Base-by-base conservation (phyloP, 2,329 filamentous ascomycete species). In the Mycosphaerella arachidis region DNA sequence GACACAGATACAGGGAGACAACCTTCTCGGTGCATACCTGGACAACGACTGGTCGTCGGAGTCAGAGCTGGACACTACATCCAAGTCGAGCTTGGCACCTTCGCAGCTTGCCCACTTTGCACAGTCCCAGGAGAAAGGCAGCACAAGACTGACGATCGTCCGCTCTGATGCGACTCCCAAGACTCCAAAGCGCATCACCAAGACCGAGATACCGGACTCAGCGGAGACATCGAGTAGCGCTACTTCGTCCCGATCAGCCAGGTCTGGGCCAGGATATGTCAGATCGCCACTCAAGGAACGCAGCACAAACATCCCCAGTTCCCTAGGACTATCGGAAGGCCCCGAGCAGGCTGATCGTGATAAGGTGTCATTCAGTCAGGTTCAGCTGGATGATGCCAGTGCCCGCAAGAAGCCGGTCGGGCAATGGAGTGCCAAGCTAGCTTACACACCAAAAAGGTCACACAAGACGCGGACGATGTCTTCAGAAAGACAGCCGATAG, bases 201-300 rank as follows among this genome's bases (percentile, higher is more conserved):
- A 52, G 43, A 59, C 45, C 18, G 59, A 55, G 4, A 56, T 67
- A 10, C 65, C 65, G 16, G 65, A 63, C 5, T 67, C 65, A 29
- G 56, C 62, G 10, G 65, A 61, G 30, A 61, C 65, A 40, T 56
- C 63, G n/a, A 64, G 59, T 45, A 52, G 61, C 30, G 45, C 53
- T 33, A 57, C 61, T 4, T 65, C 65, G 5, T 30, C 51, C 20
- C 50, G 56, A 12, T 52, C 53, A 30, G 27, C 40, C 24, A 48
- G 27, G 30, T 27, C 4, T 20, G n/a, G 31, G 37, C 16, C 20
- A 33, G 18, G 52, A n/a, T 31, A 53, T 33, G 48, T 48, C 37
- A 13, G 54, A 18, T 67, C 65, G 24, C 65, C 65, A 24, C 51
- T 67, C 31, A 65, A 58, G 45, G 61, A 65, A 29, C 61, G 61